These are phyloP conservation scores for Gentiana straminea DNA, from an alignment of 257 asterid species.

Conservation along the genomic window DNA sequence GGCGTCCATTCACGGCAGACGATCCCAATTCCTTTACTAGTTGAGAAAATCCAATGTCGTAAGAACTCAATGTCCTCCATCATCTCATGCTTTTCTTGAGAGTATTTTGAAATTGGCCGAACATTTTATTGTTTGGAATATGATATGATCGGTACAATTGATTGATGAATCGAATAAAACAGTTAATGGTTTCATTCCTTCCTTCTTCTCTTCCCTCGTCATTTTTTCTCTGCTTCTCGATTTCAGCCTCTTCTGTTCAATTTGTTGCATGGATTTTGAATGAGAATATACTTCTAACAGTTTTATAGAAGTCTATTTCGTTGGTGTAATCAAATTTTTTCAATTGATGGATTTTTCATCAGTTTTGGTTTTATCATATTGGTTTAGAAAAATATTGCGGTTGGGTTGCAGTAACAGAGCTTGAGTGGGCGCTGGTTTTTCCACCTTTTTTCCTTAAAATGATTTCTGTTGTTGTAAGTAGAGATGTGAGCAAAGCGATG, in stretches of 20 bases:
- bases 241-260: conserved; percentile 40
- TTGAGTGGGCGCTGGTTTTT: not conserved
- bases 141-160: no score
- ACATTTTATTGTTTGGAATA: no score
- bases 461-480: conserved; percentile 60
- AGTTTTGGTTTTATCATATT: conserved; percentile 23
- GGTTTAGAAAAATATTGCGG: conserved; percentile 26
- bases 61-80: no score
- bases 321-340: conserved; percentile 35
- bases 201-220: conserved; percentile 14
- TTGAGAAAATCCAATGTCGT: no score
- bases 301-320: conserved; percentile 11
- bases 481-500: conserved; percentile 69
- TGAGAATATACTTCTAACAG: not conserved
- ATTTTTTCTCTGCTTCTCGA: conserved; percentile 42
- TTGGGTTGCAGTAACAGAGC: conserved; percentile 21
- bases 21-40: no score
- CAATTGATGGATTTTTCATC: conserved; percentile 15
- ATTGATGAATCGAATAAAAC: no score
- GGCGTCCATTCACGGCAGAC: no score
- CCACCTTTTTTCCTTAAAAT: conserved; percentile 12
- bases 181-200: no score
- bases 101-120: no score
- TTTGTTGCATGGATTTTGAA: conserved; percentile 11
- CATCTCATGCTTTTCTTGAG: no score